These are phyloP conservation scores for Boletus subluridellus DNA, from an alignment of 1,284 basidiomycete species.

Conservation along the genomic window DNA sequence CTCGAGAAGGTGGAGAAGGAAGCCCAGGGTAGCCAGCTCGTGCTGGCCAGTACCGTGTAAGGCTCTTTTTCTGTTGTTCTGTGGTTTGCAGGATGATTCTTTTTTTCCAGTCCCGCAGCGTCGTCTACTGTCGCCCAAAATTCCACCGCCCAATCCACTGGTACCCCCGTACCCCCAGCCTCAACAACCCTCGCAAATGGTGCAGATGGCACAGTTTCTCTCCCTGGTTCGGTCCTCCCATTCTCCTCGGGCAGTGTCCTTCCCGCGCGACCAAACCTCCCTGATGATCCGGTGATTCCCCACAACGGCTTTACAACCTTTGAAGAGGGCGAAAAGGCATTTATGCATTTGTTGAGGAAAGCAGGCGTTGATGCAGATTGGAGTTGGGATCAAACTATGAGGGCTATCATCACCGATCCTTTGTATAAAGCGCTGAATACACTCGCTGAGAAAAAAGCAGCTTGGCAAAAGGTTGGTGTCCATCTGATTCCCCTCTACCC, in stretches of 20 bases:
- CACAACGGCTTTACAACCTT: constrained; percentile 82
- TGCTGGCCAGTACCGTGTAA: constrained; percentile 33
- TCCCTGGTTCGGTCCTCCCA: constrained; percentile 54
- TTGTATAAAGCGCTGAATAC: constrained; percentile 93
- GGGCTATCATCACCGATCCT: constrained; percentile 96
- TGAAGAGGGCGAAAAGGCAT: constrained; percentile 92
- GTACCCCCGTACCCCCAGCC: constrained; percentile 9
- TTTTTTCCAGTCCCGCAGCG: constrained; percentile 14
- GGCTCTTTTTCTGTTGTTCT: not conserved
- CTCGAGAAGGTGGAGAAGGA: constrained; percentile 84
- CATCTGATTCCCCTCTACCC: not conserved
- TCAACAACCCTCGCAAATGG: constrained; percentile 38
- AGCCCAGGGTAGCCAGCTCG: constrained; percentile 37
- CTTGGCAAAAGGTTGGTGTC: constrained; percentile 79
- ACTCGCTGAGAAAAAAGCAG: constrained; percentile 90
- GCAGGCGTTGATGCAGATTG: constrained; percentile 87
- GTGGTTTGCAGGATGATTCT: not conserved
- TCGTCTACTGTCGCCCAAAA: constrained; percentile 13
- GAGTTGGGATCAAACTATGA: constrained; percentile 99
- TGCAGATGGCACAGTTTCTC: constrained; percentile 45
- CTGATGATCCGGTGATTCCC: constrained; percentile 81
- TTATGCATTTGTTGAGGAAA: constrained; percentile 83
- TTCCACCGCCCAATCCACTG: constrained; percentile 1
- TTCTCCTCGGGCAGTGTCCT: constrained; percentile 57
- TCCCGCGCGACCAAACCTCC: constrained; percentile 72